Evolutionary conservation across 2,329 filamentous ascomycete genomes (phyloP).

Genomic region (Atkinsonella hypoxylon): DNA sequence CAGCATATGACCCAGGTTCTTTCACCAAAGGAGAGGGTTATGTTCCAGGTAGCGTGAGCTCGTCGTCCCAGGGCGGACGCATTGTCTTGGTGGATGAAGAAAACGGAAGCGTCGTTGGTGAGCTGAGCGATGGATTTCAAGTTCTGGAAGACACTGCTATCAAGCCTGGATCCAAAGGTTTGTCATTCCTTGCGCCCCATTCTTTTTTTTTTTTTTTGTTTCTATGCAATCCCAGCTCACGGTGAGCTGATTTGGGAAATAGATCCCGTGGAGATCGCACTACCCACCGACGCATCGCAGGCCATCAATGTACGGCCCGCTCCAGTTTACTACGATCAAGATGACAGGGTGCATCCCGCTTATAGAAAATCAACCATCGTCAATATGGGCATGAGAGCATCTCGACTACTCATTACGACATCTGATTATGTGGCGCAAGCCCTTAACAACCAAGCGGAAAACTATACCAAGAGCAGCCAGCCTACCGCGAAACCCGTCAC

Average conservation of each 20-base stretch:
- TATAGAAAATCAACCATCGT: slow-evolving; percentile 83
- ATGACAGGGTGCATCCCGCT: slow-evolving; percentile 57
- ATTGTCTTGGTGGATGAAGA: slow-evolving; percentile 94
- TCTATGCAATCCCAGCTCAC: no score
- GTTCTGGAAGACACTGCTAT: slow-evolving; percentile 67
- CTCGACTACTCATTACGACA: slow-evolving; percentile 81
- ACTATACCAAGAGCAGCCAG: slow-evolving; percentile 68
- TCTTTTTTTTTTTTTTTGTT: not conserved
- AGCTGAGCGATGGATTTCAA: slow-evolving; percentile 71
- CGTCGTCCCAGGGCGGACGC: slow-evolving; percentile 48
- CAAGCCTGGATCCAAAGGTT: slow-evolving; percentile 84
- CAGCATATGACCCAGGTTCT: slow-evolving; percentile 67
- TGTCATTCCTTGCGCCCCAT: not conserved
- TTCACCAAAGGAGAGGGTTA: slow-evolving; percentile 75
- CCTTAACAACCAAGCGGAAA: slow-evolving; percentile 65
- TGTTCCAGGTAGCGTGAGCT: slow-evolving; percentile 48
- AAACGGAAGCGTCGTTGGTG: slow-evolving; percentile 88
- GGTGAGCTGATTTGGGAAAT: no score
- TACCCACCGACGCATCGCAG: slow-evolving; percentile 54
- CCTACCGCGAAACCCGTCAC: slow-evolving; percentile 71
- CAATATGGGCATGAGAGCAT: slow-evolving; percentile 75
- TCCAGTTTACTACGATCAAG: slow-evolving; percentile 48
- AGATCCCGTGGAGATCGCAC: slow-evolving; percentile 69
- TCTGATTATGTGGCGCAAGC: slow-evolving; percentile 69
- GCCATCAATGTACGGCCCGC: slow-evolving; percentile 56